Evolutionary conservation across 2,329 filamentous ascomycete species (phyloP).

Genomic region (Pseudogymnoascus sp.): DNA sequence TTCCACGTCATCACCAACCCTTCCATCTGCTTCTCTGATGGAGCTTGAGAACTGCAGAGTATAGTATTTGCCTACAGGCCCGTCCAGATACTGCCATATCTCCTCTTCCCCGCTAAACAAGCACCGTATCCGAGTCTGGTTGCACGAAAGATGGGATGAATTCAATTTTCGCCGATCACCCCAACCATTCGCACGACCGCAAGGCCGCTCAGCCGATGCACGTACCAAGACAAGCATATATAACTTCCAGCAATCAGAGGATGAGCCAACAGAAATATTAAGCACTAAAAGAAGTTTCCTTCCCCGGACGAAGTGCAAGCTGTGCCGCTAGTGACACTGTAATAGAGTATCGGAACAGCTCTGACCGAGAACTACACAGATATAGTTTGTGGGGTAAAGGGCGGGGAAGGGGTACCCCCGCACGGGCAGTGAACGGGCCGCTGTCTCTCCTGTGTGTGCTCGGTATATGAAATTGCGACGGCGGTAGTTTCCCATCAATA

Average conservation of each 20-base stretch:
- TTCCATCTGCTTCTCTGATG: too few species aligned
- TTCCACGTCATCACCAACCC: too few species aligned
- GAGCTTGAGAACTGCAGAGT: too few species aligned
- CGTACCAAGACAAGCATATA: not conserved
- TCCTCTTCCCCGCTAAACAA: too few species aligned
- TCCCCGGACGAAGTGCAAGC: not conserved
- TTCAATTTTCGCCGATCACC: not conserved
- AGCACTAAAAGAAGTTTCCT: not conserved
- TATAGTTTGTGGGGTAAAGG: not conserved
- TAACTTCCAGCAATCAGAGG: slow-evolving; percentile 1
- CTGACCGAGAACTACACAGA: not conserved
- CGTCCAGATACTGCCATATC: too few species aligned
- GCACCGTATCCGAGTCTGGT: too few species aligned
- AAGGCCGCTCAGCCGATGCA: not conserved
- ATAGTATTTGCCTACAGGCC: too few species aligned
- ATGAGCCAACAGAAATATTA: not conserved
- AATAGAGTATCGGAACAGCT: not conserved
- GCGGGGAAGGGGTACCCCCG: not conserved
- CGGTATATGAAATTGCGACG: not conserved
- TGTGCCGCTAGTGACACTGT: not conserved
- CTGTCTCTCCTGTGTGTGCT: not conserved
- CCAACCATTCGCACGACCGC: not conserved
- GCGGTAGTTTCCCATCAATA: not conserved
- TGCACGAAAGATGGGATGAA: not conserved
- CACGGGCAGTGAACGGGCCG: not conserved